A percentile compares a stretch with the other conserved stretches of the same genome.
Conservation (phyloP, 345 rosid genomes). For the Citrus inodora region DNA sequence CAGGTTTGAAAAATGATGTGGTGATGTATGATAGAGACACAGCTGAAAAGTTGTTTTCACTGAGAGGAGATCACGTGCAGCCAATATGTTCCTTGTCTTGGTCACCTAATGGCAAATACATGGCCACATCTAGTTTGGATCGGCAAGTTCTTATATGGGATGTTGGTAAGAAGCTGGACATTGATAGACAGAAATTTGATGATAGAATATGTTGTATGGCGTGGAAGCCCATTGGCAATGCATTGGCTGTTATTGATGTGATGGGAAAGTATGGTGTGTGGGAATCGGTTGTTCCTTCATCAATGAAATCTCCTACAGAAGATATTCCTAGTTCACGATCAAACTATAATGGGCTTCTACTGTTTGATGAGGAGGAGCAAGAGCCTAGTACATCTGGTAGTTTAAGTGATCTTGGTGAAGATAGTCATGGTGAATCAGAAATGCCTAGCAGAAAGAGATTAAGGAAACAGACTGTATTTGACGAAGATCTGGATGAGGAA, state of each 20-base stretch:
- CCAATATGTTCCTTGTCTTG: slow-evolving; percentile 72
- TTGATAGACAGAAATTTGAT: slow-evolving; percentile 80
- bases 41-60: slow-evolving; percentile 73
- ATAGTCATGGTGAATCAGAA: slow-evolving; percentile 56
- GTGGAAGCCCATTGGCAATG: slow-evolving; percentile 87
- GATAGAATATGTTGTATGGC: slow-evolving; percentile 76
- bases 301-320: slow-evolving; percentile 82
- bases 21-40: slow-evolving; percentile 93
- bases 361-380: slow-evolving; percentile 67
- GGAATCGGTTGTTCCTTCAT: slow-evolving; percentile 89
- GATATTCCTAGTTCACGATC: slow-evolving; percentile 59
- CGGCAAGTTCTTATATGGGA: slow-evolving; percentile 90
- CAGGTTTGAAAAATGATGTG: slow-evolving; percentile 80
- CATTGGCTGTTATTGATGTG: slow-evolving; percentile 82
- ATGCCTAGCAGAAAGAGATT: slow-evolving; percentile 64
- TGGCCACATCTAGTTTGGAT: slow-evolving; percentile 89
- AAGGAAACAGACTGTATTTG: slow-evolving; percentile 45
- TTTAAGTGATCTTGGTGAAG: slow-evolving; percentile 62
- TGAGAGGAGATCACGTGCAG: slow-evolving; percentile 78
- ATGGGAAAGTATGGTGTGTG: slow-evolving; percentile 79
- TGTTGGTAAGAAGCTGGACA: slow-evolving; percentile 76
- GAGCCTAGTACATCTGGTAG: slow-evolving; percentile 56
- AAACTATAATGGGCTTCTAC: slow-evolving; percentile 64
- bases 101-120: slow-evolving; percentile 94
- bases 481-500: slow-evolving; percentile 50